A percentile compares a stretch with the other conserved stretches of the same genome.
Evolutionary conservation across 225 moss, liverwort and hornwort species (phyloP).

Genomic region (Ulota crispa): DNA sequence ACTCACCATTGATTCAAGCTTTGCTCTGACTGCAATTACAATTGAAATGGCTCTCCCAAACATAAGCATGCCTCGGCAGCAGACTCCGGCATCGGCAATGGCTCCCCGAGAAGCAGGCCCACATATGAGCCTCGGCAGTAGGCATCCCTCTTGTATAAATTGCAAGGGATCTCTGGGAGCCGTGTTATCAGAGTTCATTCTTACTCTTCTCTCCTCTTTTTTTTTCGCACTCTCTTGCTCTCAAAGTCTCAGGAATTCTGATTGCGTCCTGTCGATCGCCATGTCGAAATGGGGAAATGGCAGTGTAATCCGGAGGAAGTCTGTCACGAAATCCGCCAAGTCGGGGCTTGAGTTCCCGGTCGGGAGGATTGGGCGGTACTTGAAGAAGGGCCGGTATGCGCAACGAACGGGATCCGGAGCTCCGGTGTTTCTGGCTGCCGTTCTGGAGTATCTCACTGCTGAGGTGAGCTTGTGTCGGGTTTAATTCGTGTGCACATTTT

Average conservation of each 20-base stretch:
- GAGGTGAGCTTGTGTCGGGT: background rate
- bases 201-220: background rate
- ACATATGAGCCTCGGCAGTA: background rate
- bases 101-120: background rate
- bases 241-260: background rate
- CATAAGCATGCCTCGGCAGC: background rate
- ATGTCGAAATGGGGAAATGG: constrained; percentile 17
- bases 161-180: background rate
- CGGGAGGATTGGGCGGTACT: background rate
- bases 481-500: no score
- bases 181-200: background rate
- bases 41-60: background rate
- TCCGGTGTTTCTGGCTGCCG: background rate
- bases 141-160: background rate
- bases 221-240: background rate
- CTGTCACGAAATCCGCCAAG: constrained; percentile 11
- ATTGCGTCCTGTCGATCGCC: background rate
- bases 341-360: background rate
- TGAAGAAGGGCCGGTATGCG: background rate
- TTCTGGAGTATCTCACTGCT: background rate
- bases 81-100: background rate
- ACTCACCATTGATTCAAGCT: background rate
- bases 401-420: background rate
- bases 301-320: constrained; percentile 14
- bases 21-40: background rate